A percentile compares a stretch with the other conserved stretches of the same genome.
phyloP scores from a whole-genome alignment of 305 asterid species.

The Withania somnifera region DNA sequence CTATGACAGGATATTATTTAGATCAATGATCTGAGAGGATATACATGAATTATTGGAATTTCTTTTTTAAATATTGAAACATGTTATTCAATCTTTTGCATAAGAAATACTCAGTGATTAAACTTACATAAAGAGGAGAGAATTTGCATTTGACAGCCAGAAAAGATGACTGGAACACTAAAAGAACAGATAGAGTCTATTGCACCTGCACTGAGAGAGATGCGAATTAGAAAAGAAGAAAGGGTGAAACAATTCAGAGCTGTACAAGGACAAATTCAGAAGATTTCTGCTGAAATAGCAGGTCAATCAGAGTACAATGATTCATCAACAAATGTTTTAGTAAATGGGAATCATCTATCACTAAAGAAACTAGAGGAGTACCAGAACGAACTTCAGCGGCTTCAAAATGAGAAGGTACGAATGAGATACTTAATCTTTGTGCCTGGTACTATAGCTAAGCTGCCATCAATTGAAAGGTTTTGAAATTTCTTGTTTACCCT shows the following conservation, averaged over 20 bases:
- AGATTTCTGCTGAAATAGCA: conserved; percentile 77
- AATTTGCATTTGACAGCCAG: conserved; percentile 52
- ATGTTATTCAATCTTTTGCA: background rate
- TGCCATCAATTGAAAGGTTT: background rate
- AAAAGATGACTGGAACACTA: conserved; percentile 82
- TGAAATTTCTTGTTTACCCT: background rate
- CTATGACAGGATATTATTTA: background rate
- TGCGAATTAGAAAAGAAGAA: conserved; percentile 77
- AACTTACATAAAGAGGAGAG: conserved; percentile 9
- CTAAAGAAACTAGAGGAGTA: conserved; percentile 72
- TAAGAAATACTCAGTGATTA: conserved; percentile 6
- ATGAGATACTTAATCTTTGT: background rate
- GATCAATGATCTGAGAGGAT: background rate
- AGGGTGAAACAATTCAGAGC: conserved; percentile 69
- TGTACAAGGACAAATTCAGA: conserved; percentile 72
- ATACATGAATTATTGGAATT: background rate
- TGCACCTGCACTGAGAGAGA: conserved; percentile 77
- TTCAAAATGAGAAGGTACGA: conserved; percentile 77
- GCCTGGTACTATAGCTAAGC: background rate
- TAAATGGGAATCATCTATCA: conserved; percentile 71
- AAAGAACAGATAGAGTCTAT: conserved; percentile 76
- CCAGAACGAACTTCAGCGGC: conserved; percentile 83
- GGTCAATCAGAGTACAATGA: conserved; percentile 69
- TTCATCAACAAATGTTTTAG: conserved; percentile 39
- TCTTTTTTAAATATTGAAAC: background rate